Conservation (phyloP, 164 flowering plant genomes). For the Nymphaea thermarum region DNA sequence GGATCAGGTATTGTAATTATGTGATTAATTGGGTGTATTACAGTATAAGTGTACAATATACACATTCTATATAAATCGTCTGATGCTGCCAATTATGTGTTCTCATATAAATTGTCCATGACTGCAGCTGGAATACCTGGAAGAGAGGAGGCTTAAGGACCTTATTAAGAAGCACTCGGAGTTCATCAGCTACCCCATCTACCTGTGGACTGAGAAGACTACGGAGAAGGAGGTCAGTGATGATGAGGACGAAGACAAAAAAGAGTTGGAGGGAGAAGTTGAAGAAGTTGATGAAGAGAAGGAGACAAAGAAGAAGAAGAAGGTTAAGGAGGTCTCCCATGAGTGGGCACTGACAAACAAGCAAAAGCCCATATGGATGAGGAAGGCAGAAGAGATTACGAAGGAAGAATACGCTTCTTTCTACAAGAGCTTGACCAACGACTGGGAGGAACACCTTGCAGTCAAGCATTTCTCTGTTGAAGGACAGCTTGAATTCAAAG, state of each 20-base stretch:
- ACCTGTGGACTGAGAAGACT: constrained; percentile 27
- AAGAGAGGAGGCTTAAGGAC: constrained; percentile 13
- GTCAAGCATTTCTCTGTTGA: constrained; percentile 30
- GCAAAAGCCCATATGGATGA: constrained; percentile 35
- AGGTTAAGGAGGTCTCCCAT: constrained; percentile 24
- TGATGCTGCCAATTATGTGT: not conserved
- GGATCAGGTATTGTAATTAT: constrained; percentile 17
- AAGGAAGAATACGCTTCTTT: constrained; percentile 29
- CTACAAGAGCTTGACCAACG: constrained; percentile 24
- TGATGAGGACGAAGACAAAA: constrained; percentile 18
- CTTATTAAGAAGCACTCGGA: constrained; percentile 14
- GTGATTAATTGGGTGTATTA: not conserved
- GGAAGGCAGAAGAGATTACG: constrained; percentile 30
- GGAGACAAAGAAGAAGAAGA: constrained; percentile 15
- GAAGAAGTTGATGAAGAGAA: constrained; percentile 6
- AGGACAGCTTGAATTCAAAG: constrained; percentile 17
- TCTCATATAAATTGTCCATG: not conserved
- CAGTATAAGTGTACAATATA: too few species aligned
- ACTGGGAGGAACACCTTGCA: constrained; percentile 17
- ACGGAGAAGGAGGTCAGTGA: constrained; percentile 21
- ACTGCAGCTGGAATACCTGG: constrained; percentile 12
- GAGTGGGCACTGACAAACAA: constrained; percentile 27
- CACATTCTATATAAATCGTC: too few species aligned
- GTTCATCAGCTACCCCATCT: constrained; percentile 26
- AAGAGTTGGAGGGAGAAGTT: constrained; percentile 22